Percentiles rank a stretch among this genome's conserved stretches.
Evolutionary conservation across 2,329 filamentous ascomycete species (phyloP).

Genomic region (Arachnopeziza araneosa): DNA sequence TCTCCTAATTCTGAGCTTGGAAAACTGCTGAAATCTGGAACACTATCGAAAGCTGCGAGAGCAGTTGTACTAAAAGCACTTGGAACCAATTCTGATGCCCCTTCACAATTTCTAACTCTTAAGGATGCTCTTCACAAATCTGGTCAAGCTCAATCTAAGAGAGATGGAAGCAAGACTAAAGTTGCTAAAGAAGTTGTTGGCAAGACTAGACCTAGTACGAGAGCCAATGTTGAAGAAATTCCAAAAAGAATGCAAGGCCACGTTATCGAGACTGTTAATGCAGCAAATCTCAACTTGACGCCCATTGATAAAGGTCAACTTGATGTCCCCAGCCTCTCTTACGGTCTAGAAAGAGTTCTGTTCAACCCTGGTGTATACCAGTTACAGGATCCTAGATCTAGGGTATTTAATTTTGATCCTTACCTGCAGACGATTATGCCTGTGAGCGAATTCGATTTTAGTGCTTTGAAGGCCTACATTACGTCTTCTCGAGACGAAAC

Average conservation of each 20-base stretch:
- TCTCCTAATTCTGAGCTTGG: neutral
- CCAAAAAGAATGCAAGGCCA: neutral
- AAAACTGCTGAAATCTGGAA: neutral
- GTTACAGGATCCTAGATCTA: slow-evolving; percentile 79
- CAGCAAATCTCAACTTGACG: slow-evolving; percentile 22
- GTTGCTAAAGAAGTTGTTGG: neutral
- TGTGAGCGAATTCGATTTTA: slow-evolving; percentile 85
- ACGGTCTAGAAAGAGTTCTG: slow-evolving; percentile 51
- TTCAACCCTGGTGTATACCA: slow-evolving; percentile 94
- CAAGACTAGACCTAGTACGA: neutral
- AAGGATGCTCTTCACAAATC: neutral
- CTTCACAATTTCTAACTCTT: neutral
- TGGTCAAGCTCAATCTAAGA: neutral
- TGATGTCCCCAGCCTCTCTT: slow-evolving; percentile 28
- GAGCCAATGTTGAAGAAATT: neutral
- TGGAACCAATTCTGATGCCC: neutral
- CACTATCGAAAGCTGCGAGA: neutral
- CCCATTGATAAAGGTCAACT: slow-evolving; percentile 25
- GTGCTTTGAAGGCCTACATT: slow-evolving; percentile 77
- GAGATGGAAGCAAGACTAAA: neutral
- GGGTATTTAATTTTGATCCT: slow-evolving; percentile 95
- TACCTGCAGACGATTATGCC: slow-evolving; percentile 93
- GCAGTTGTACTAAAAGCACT: neutral
- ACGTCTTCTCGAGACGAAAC: slow-evolving; percentile 81
- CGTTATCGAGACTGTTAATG: slow-evolving; percentile 25